Conservation (phyloP, 495 filamentous ascomycete species). For the Trichodelitschia bisporula region DNA sequence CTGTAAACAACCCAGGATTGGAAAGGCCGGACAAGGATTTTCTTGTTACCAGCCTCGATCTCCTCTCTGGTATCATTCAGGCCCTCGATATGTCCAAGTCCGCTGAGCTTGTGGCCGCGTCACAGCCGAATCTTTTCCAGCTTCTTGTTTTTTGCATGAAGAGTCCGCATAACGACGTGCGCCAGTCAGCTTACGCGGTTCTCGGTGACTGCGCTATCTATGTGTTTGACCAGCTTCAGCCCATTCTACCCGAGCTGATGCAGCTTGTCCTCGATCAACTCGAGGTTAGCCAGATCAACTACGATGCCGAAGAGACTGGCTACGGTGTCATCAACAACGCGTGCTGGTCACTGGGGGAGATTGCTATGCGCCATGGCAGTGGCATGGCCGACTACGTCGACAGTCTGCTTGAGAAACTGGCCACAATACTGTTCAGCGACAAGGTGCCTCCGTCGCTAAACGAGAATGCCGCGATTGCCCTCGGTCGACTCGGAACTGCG, state of each 20-base stretch:
- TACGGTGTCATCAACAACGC: slow-evolving; percentile 95
- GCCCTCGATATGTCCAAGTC: slow-evolving; percentile 56
- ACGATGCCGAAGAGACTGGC: slow-evolving; percentile 46
- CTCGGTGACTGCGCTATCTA: slow-evolving; percentile 94
- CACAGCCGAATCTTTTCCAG: slow-evolving; percentile 69
- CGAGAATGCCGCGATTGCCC: slow-evolving; percentile 84
- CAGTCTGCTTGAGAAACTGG: slow-evolving; percentile 45
- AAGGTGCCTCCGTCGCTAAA: slow-evolving; percentile 76
- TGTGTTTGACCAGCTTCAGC: slow-evolving; percentile 62
- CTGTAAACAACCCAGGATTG: slow-evolving; percentile 32
- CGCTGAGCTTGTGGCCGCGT: slow-evolving; percentile 43
- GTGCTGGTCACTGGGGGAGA: slow-evolving; percentile 92
- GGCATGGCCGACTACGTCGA: slow-evolving; percentile 55
- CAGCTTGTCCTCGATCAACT: slow-evolving; percentile 67
- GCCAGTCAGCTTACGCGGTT: slow-evolving; percentile 86
- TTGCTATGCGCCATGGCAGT: slow-evolving; percentile 52
- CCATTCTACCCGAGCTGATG: slow-evolving; percentile 44
- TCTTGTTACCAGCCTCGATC: slow-evolving; percentile 82
- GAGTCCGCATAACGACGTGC: slow-evolving; percentile 73
- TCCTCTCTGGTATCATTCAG: slow-evolving; percentile 84
- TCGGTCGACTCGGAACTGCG: slow-evolving; percentile 73
- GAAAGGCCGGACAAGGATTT: slow-evolving; percentile 94
- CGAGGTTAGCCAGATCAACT: slow-evolving; percentile 49
- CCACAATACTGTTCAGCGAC: slow-evolving; percentile 55
- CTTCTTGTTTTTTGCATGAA: slow-evolving; percentile 82